Evolutionary conservation across 1,139 yeast genomes (phyloP).

Genomic region (Yarrowia galli): DNA sequence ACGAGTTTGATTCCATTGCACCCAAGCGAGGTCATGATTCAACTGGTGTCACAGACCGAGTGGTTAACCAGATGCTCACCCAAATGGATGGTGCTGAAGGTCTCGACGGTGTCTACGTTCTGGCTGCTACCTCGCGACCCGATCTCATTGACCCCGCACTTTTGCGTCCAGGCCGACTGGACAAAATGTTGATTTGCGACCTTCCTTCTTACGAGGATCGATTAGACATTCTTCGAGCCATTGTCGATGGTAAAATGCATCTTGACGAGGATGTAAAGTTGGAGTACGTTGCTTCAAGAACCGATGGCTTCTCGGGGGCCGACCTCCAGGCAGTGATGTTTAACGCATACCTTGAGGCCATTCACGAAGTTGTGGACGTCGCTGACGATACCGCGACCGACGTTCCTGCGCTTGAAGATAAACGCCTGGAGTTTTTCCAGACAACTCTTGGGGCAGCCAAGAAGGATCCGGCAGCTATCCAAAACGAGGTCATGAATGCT

Average conservation of each 20-base stretch:
- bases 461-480: slow-evolving; percentile 22
- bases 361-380: slow-evolving; percentile 71
- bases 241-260: slow-evolving; percentile 56
- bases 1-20: slow-evolving; percentile 96
- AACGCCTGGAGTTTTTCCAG: slow-evolving; percentile 53
- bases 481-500: slow-evolving; percentile 29
- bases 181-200: slow-evolving; percentile 88
- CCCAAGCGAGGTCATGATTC: slow-evolving; percentile 98
- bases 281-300: slow-evolving; percentile 61
- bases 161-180: slow-evolving; percentile 93
- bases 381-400: slow-evolving; percentile 31
- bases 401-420: slow-evolving; percentile 40
- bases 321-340: slow-evolving; percentile 92
- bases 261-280: slow-evolving; percentile 60
- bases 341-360: slow-evolving; percentile 90
- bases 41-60: slow-evolving; percentile 97
- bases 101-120: slow-evolving; percentile 91
- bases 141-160: slow-evolving; percentile 95
- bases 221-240: slow-evolving; percentile 69
- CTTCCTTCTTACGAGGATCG: slow-evolving; percentile 79
- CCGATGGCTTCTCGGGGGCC: slow-evolving; percentile 91
- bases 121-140: slow-evolving; percentile 96
- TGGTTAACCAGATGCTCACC: slow-evolving; percentile 94
- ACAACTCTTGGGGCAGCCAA: slow-evolving; percentile 43
- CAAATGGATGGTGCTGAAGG: slow-evolving; percentile 99